Evolutionary conservation across 2,329 filamentous ascomycete species (phyloP), one percentile per base, ranked within the genome.

Genomic region (Trichoderma sp.): DNA sequence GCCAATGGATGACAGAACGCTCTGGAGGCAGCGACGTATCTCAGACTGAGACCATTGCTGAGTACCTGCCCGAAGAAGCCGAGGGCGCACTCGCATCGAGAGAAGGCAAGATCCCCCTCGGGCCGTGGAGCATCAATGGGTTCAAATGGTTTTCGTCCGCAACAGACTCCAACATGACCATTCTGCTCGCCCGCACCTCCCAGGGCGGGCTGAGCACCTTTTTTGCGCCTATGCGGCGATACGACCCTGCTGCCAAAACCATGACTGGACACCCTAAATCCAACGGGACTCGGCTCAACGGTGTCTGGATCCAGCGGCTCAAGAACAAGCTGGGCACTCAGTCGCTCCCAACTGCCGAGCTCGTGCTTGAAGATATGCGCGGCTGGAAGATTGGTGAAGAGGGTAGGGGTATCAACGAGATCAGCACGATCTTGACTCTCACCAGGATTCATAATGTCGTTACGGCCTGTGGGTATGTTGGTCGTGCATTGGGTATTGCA

Each of bases 1-100:
- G 90, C 0, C 90, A 92, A 75, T 92, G 90, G 90, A 92, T 92
- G 90, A 92, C 90, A 0, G 90, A 92, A 72, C 82, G 90, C 2
- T 82, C 84, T 0, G 90, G 90, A 2, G 90, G 90, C 0, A 90
- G 88, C 70, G 90, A 92, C 72, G 88, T 92, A 1, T 87, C 87
- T 4, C 82, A 84, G 42, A 91, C 88, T 0, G 90, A 92, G 76
- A 92, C 90, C 0, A 77, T 85, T 5, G 88, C 89, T 4, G 76
- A 67, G 29, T 72, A 73, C 0, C 54, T 72, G 13, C 72, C 74
- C 9, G 67, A 68, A 13, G 69, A 42, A 22, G 68, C 50, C 17
- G 57, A 35, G 12, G 70, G 68, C 1, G 52, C 27, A 12, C 32
- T 73, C 2, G 72, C 72, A 2, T 72, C 71, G 2, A 71, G 54